Evolutionary conservation across 1,284 basidiomycete genomes (phyloP), one percentile per base, ranked within the genome.

Genomic region (Volvariella surrecta): DNA sequence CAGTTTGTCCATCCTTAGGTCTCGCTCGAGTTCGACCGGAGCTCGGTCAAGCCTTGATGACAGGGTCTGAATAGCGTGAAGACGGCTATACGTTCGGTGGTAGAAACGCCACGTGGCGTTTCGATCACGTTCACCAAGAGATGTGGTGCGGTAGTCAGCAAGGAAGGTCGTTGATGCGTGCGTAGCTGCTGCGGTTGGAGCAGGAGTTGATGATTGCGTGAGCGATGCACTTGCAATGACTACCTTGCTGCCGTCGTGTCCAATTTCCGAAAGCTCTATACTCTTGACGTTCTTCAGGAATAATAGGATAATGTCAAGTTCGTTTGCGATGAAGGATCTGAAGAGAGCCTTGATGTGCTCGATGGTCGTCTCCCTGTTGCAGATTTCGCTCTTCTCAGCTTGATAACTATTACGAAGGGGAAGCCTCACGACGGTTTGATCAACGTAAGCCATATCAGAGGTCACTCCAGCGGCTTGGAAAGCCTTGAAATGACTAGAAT

Each of bases 401-500:
- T 35, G 34, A 35, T 15, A 7, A 2, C 37, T 21, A 1, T 43
- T 54, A 3, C 73, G 64, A 15, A 76, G 53, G 0, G 73, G 71
- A 10, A 74, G 63, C 1, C 73, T 65, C 22, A 75, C 63, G 37
- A 69, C 50, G 0, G 73, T 66, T 0, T 69, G 67, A 1, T 54
- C 32, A 11, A 28, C 24, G 3, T 50, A 44, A 7, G 6, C 34
- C 18, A 8, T 6, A 15, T 15, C 7, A 15, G 34, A 19, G 8
- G 6, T 15, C 13, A 19, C 34, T 35, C 18, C 34, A 35, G 34
- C 34, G 18, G 34, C 34, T 15, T 35, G 34, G 15, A 35, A 35
- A 7, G 34, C 34, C 4, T 15, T 35, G 18, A 35, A 16, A n/a
- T 35, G 34, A 35, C 18, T 19, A 4, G 13, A 15, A 19, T 35